Percentiles rank a stretch among this genome's conserved stretches.
Conservation (phyloP, 2,329 filamentous ascomycete genomes). For the Colletotrichum sp. region DNA sequence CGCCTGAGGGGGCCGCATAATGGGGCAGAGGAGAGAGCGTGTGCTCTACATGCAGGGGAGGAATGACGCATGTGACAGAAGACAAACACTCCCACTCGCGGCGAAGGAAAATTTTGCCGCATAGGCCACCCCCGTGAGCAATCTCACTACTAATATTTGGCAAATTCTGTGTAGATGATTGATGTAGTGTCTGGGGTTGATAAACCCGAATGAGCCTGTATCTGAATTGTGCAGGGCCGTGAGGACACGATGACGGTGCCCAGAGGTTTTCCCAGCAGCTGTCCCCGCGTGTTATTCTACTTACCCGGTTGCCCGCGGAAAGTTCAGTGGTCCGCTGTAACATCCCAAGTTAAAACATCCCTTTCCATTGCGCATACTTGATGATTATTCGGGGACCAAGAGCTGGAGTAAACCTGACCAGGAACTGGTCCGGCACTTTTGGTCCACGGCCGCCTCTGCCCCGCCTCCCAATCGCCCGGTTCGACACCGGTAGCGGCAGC, state of each 20-base stretch:
- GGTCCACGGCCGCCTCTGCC: not conserved
- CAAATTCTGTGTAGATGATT: not conserved
- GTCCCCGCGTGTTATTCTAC: not conserved
- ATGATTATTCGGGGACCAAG: not conserved
- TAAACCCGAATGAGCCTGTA: not conserved
- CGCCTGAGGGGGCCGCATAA: not conserved
- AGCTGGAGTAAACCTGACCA: not conserved
- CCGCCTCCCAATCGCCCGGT: not conserved
- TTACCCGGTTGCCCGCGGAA: not conserved
- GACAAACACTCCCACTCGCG: not conserved
- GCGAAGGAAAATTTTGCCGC: not conserved
- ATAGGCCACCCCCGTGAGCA: not conserved
- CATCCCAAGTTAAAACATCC: not conserved
- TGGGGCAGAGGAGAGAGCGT: not conserved
- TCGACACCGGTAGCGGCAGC: not conserved
- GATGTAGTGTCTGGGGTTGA: not conserved
- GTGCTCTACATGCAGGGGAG: not conserved
- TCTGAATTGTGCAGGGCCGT: not conserved
- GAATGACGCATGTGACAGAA: conserved; percentile 11
- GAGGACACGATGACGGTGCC: not conserved
- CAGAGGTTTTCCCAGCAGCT: not conserved
- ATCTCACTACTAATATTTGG: not conserved
- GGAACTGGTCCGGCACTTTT: not conserved
- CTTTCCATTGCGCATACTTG: too few relatives aligned
- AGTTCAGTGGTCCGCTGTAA: not conserved